Percentiles rank a stretch among this genome's conserved stretches.
Evolutionary conservation across 495 filamentous ascomycete species (phyloP).

Genomic region (Staphylotrichum longicolle): DNA sequence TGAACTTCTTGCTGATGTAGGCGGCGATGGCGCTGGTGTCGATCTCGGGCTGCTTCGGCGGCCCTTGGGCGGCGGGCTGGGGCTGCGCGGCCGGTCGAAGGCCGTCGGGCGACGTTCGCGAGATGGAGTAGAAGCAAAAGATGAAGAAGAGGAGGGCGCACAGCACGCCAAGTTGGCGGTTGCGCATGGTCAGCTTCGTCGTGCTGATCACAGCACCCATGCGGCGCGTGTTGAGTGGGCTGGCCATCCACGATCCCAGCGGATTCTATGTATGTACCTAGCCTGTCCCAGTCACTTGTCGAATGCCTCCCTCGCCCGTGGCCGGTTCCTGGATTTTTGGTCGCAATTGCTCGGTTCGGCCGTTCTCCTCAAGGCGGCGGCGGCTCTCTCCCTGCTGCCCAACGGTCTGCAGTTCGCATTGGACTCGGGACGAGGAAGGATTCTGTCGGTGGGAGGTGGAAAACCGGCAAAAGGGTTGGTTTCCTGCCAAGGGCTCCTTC

Average conservation of each 20-base stretch:
- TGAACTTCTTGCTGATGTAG: constrained; percentile 13
- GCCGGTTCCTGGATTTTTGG: no score
- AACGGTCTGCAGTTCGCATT: constrained; percentile 4
- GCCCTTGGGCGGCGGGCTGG: constrained; percentile 10
- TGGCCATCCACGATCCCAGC: not conserved
- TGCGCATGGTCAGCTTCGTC: constrained; percentile 38
- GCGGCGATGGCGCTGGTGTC: not conserved
- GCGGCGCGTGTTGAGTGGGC: not conserved
- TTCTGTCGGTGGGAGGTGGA: no score
- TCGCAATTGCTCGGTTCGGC: no score
- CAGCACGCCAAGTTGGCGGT: constrained; percentile 39
- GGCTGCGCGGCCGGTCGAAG: not conserved
- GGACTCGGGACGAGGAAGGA: not conserved
- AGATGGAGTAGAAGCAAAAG: constrained; percentile 37
- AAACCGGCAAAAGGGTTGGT: no score
- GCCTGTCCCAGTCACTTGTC: no score
- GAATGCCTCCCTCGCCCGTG: no score
- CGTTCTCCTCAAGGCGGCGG: not conserved
- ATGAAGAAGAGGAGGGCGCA: constrained; percentile 40
- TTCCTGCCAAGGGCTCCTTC: no score
- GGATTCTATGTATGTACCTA: no score
- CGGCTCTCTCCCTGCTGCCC: constrained; percentile 8
- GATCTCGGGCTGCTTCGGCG: constrained; percentile 10
- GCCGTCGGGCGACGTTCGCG: constrained; percentile 16
- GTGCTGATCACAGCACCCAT: not conserved